Conservation (phyloP, 805 yeast species). For the Pichia nanzhaoensis region DNA sequence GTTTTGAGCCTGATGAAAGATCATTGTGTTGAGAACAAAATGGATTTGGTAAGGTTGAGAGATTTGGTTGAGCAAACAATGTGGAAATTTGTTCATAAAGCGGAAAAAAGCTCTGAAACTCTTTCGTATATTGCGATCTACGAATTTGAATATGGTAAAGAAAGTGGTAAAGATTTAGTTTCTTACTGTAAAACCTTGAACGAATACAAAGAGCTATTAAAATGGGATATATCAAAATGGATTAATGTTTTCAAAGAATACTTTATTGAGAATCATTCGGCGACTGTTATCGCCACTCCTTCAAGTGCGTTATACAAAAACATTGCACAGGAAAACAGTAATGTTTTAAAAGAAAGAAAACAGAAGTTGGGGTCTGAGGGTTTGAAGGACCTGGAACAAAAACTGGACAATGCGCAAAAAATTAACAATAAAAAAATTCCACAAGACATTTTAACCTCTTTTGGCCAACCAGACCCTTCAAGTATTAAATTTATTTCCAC, state of each 20-base stretch:
- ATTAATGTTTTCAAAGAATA: slow-evolving; percentile 41
- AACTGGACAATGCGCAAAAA: slow-evolving; percentile 54
- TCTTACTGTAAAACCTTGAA: slow-evolving; percentile 47
- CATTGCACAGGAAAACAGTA: slow-evolving; percentile 45
- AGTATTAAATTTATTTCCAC: slow-evolving; percentile 68
- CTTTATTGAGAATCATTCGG: slow-evolving; percentile 56
- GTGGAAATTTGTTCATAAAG: slow-evolving; percentile 51
- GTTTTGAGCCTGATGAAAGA: slow-evolving; percentile 44
- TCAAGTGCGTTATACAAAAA: slow-evolving; percentile 50
- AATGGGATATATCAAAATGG: slow-evolving; percentile 73
- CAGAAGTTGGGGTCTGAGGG: slow-evolving; percentile 53
- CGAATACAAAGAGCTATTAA: slow-evolving; percentile 51
- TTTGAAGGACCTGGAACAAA: slow-evolving; percentile 41
- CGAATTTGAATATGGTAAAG: slow-evolving; percentile 75
- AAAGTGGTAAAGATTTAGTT: slow-evolving; percentile 50
- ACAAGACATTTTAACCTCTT: slow-evolving; percentile 48
- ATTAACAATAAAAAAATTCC: slow-evolving; percentile 78
- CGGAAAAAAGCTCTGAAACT: slow-evolving; percentile 57
- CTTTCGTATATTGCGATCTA: slow-evolving; percentile 62
- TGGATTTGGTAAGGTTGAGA: slow-evolving; percentile 60
- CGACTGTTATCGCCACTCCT: slow-evolving; percentile 66
- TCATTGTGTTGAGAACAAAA: slow-evolving; percentile 41
- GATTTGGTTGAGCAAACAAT: slow-evolving; percentile 62
- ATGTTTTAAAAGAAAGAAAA: slow-evolving; percentile 43
- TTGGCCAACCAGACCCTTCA: slow-evolving; percentile 69